phyloP scores from a whole-genome alignment of 345 rosid genomes.

The Salix dunnii region DNA sequence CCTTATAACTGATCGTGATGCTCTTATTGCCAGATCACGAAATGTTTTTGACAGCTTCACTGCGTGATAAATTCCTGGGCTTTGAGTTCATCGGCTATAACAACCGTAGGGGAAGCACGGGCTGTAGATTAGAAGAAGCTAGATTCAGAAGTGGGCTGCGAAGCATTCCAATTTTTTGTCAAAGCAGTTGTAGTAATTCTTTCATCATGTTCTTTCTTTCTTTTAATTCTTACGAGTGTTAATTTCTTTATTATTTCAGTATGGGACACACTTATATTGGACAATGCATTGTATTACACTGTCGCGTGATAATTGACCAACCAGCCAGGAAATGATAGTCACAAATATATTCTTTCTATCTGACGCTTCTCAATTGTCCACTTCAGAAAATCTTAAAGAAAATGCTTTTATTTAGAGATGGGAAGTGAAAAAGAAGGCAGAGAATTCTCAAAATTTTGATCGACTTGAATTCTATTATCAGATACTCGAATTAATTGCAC shows the following conservation, averaged over 20 bases:
- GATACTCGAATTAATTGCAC: not conserved
- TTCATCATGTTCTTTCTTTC: slow-evolving; percentile 36
- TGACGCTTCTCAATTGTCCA: not conserved
- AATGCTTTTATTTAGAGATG: not conserved
- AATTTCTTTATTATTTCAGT: not conserved
- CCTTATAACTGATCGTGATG: not conserved
- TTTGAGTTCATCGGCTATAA: slow-evolving; percentile 9
- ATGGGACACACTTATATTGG: not conserved
- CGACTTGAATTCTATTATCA: not conserved
- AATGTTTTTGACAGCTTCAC: slow-evolving; percentile 12
- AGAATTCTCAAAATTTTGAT: not conserved
- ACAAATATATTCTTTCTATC: not conserved
- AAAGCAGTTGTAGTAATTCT: slow-evolving; percentile 46
- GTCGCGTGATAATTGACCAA: slow-evolving; percentile 2
- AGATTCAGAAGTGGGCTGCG: slow-evolving; percentile 29
- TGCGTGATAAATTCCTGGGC: slow-evolving; percentile 11
- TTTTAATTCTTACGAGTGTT: slow-evolving; percentile 3
- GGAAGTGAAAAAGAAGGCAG: not conserved
- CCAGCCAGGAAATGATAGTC: slow-evolving; percentile 15
- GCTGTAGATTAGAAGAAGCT: slow-evolving; percentile 38
- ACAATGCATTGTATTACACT: not conserved
- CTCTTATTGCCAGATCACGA: slow-evolving; percentile 12
- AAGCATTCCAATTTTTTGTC: slow-evolving; percentile 18
- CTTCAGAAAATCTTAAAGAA: not conserved
- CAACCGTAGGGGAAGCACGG: slow-evolving; percentile 1